phyloP scores from a whole-genome alignment of 2,329 filamentous ascomycete genomes.

The Zymoseptoria tritici region DNA sequence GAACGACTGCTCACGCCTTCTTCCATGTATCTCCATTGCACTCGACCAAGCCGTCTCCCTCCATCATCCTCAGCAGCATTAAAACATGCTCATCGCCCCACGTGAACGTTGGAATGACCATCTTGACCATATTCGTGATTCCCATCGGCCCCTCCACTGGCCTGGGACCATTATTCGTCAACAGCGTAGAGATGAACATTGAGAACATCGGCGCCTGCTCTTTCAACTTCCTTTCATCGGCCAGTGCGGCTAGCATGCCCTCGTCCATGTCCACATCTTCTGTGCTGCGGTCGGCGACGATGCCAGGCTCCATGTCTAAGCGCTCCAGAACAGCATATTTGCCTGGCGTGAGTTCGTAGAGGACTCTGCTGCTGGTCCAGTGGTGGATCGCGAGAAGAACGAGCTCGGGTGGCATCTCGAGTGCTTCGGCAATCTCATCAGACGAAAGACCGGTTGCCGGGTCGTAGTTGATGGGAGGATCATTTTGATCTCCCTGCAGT shows the following conservation, averaged over 20 bases:
- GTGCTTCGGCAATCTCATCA: slow-evolving; percentile 41
- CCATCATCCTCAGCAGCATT: slow-evolving; percentile 72
- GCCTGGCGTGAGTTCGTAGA: slow-evolving; percentile 47
- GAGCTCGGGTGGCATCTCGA: slow-evolving; percentile 69
- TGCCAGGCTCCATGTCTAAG: slow-evolving; percentile 35
- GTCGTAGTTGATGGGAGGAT: slow-evolving; percentile 6
- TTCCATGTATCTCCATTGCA: slow-evolving; percentile 28
- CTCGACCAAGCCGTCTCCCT: slow-evolving; percentile 59
- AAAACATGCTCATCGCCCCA: slow-evolving; percentile 84
- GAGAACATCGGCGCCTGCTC: slow-evolving; percentile 72
- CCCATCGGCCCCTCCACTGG: slow-evolving; percentile 65
- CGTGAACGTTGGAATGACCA: slow-evolving; percentile 79
- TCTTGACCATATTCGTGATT: slow-evolving; percentile 92
- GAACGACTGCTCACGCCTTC: slow-evolving; percentile 8
- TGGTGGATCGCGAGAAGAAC: slow-evolving; percentile 60
- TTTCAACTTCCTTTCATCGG: slow-evolving; percentile 52
- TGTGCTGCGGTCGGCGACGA: slow-evolving; percentile 22
- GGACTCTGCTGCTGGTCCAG: slow-evolving; percentile 62
- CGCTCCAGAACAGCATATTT: slow-evolving; percentile 63
- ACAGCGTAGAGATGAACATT: slow-evolving; percentile 89
- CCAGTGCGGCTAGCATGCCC: slow-evolving; percentile 33
- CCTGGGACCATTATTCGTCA: slow-evolving; percentile 64
- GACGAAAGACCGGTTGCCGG: slow-evolving; percentile 27
- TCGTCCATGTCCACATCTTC: slow-evolving; percentile 19
- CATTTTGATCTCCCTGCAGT: slow-evolving; percentile 31